Evolutionary conservation across 2,329 filamentous ascomycete species (phyloP).

Genomic region (Zymoseptoria tritici): DNA sequence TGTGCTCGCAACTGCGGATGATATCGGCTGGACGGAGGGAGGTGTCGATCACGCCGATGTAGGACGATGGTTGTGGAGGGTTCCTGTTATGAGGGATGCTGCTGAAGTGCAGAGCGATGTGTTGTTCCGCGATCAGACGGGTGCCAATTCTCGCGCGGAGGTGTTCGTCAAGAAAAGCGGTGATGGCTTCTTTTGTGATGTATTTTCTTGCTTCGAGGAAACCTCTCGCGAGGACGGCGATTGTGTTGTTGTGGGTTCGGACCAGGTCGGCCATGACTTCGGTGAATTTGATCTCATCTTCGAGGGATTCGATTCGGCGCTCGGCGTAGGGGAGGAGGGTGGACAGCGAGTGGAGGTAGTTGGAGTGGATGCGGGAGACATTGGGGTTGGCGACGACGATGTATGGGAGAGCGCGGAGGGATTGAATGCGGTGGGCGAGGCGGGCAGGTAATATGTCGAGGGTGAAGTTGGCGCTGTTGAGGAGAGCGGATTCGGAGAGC

Average conservation of each 20-base stretch:
- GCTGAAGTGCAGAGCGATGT: constrained; percentile 78
- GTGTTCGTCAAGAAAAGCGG: constrained; percentile 85
- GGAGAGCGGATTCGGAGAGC: constrained; percentile 68
- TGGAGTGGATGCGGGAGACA: constrained; percentile 88
- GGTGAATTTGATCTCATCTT: constrained; percentile 87
- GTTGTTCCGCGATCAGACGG: constrained; percentile 88
- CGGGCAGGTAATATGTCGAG: constrained; percentile 85
- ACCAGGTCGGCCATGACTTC: constrained; percentile 93
- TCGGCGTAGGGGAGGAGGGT: constrained; percentile 80
- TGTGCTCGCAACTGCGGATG: constrained; percentile 76
- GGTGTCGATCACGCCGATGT: constrained; percentile 94
- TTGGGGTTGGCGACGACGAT: constrained; percentile 98
- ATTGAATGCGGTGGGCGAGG: constrained; percentile 87
- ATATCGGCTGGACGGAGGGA: constrained; percentile 73
- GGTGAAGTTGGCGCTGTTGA: constrained; percentile 91
- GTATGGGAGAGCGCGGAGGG: constrained; percentile 85
- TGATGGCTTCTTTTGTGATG: constrained; percentile 75
- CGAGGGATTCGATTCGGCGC: constrained; percentile 62
- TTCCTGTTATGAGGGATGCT: constrained; percentile 62
- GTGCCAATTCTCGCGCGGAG: constrained; percentile 90
- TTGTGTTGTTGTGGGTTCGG: constrained; percentile 87
- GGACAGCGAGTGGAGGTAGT: constrained; percentile 88
- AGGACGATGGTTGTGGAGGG: constrained; percentile 49
- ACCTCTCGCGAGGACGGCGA: constrained; percentile 81
- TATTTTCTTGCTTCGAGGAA: constrained; percentile 92